phyloP scores from a whole-genome alignment of 2,329 filamentous ascomycete species.

The Trichoderma asperellum region DNA sequence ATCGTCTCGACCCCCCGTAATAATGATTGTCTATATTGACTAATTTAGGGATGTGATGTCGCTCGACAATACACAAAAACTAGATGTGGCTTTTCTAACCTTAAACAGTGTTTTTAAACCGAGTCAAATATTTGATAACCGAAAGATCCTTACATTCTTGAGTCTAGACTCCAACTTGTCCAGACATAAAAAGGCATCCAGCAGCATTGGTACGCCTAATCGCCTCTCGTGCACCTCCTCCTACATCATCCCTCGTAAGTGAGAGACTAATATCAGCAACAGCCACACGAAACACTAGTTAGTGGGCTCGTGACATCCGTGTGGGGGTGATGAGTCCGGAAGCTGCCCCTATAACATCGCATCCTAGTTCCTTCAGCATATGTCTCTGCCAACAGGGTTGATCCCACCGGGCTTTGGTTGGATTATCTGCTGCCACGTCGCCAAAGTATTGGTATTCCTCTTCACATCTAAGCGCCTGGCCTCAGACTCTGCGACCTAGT shows the following conservation, averaged over 20 bases:
- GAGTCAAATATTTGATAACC: background rate
- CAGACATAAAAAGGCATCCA: background rate
- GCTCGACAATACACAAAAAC: background rate
- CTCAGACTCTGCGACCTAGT: background rate
- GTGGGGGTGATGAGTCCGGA: too few species aligned
- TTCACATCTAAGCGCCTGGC: background rate
- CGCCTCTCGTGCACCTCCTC: background rate
- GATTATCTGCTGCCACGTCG: background rate
- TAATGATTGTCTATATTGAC: too few species aligned
- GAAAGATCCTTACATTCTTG: background rate
- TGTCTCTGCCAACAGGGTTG: background rate
- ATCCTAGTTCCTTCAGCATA: background rate
- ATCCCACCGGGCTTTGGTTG: background rate
- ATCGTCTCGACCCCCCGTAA: too few species aligned
- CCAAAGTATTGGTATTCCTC: background rate
- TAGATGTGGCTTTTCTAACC: background rate
- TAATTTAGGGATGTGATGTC: background rate
- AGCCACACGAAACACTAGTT: background rate
- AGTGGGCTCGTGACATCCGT: background rate
- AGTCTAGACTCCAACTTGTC: background rate
- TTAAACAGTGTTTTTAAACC: background rate
- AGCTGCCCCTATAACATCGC: background rate
- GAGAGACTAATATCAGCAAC: background rate
- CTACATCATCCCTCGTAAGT: too few species aligned
- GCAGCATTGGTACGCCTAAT: background rate